phyloP scores from a whole-genome alignment of 2,329 filamentous ascomycete genomes.

The Sporothrix humicola region DNA sequence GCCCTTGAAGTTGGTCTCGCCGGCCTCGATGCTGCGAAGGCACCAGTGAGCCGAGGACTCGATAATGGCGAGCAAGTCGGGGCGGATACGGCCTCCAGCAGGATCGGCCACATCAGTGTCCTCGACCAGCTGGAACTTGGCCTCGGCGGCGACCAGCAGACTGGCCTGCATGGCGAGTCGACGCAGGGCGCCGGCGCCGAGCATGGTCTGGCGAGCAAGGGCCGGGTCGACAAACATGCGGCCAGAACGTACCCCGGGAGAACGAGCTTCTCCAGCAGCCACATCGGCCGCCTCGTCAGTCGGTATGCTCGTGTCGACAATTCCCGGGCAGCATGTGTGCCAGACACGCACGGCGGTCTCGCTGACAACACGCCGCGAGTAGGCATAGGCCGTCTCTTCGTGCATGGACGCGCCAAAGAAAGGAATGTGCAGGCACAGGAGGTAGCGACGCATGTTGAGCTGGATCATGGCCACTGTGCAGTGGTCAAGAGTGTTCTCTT shows the following conservation, averaged over 20 bases:
- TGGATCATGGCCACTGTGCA: conserved; percentile 47
- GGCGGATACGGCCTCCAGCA: background rate
- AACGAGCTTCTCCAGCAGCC: conserved; percentile 5
- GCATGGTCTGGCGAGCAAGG: conserved; percentile 49
- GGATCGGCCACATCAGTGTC: conserved; percentile 20
- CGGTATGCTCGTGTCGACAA: conserved; percentile 11
- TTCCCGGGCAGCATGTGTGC: conserved; percentile 35
- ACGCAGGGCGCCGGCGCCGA: conserved; percentile 51
- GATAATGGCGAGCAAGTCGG: conserved; percentile 27
- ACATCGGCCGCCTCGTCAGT: conserved; percentile 4
- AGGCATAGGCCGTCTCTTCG: conserved; percentile 56
- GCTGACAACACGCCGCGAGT: conserved; percentile 57
- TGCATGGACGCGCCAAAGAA: conserved; percentile 51
- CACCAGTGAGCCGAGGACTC: conserved; percentile 29
- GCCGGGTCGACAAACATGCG: conserved; percentile 39
- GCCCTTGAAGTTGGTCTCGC: conserved; percentile 61
- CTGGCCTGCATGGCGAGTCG: conserved; percentile 48
- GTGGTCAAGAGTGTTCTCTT: background rate
- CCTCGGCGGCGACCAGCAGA: conserved; percentile 53
- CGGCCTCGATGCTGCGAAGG: conserved; percentile 33
- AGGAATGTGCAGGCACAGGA: conserved; percentile 60
- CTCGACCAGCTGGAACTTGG: conserved; percentile 53
- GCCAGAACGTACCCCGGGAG: background rate
- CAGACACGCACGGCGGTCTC: conserved; percentile 47
- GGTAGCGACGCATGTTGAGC: conserved; percentile 52